Conservation (phyloP, 1,284 basidiomycete species). For the Uromyces viciae-fabae region DNA sequence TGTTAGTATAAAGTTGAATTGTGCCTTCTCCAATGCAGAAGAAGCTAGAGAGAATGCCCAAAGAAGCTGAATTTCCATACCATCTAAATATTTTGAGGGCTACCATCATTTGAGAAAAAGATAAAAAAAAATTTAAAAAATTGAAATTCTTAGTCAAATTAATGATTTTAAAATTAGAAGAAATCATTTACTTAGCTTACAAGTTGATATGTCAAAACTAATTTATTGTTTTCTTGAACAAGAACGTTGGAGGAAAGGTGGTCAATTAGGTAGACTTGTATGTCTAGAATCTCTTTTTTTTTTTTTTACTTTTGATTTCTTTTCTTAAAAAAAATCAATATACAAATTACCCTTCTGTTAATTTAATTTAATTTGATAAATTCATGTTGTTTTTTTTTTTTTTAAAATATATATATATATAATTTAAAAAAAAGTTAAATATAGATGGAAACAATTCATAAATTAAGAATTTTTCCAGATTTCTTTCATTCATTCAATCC, state of each 20-base stretch:
- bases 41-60: neutral
- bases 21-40: neutral
- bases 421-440: neutral
- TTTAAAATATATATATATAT: too few relatives aligned
- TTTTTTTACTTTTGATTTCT: neutral
- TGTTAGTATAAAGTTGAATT: neutral
- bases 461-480: slow-evolving; percentile 87
- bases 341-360: too few relatives aligned
- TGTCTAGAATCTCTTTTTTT: too few relatives aligned
- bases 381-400: neutral
- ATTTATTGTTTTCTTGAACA: slow-evolving; percentile 77
- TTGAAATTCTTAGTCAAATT: slow-evolving; percentile 36
- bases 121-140: slow-evolving; percentile 15
- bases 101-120: neutral
- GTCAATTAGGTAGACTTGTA: slow-evolving; percentile 75
- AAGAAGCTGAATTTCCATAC: neutral
- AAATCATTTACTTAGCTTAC: neutral
- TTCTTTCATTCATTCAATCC: slow-evolving; percentile 70
- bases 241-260: slow-evolving; percentile 77
- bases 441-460: slow-evolving; percentile 83
- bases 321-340: neutral
- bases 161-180: slow-evolving; percentile 28
- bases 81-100: neutral
- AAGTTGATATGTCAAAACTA: slow-evolving; percentile 58
- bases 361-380: neutral